phyloP scores from a whole-genome alignment of 2,329 filamentous ascomycete species.

The Arthrinium puccinioides region DNA sequence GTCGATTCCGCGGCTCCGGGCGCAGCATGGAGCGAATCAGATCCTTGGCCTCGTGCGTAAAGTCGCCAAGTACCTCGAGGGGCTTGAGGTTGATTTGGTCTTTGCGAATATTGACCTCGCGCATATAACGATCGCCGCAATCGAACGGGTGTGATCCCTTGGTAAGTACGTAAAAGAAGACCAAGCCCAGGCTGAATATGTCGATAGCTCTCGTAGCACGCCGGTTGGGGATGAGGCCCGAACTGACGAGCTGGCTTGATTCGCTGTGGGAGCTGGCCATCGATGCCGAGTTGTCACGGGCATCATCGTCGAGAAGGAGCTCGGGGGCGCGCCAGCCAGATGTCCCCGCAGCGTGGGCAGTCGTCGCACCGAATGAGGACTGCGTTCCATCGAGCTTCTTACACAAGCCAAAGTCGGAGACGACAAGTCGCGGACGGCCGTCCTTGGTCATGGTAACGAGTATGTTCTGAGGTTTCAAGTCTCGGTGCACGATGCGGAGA shows the following conservation, averaged over 20 bases:
- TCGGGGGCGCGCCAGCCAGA: conserved; percentile 96
- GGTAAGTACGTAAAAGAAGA: conserved; percentile 99
- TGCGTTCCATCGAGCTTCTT: conserved; percentile 95
- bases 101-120: conserved; percentile 95
- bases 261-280: conserved; percentile 52
- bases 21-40: conserved; percentile 77
- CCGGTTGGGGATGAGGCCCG: conserved; percentile 55
- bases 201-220: conserved; percentile 94
- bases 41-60: conserved; percentile 79
- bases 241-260: conserved; percentile 49
- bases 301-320: conserved; percentile 74
- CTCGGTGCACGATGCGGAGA: conserved; percentile 90
- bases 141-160: conserved; percentile 90
- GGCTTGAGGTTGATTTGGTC: conserved; percentile 67
- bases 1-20: conserved; percentile 53
- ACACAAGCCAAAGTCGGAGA: conserved; percentile 95
- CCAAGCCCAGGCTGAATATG: conserved; percentile 91
- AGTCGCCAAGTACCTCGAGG: conserved; percentile 71
- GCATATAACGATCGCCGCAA: conserved; percentile 88
- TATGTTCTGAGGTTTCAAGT: conserved; percentile 97
- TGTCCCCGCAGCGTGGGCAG: conserved; percentile 86
- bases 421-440: conserved; percentile 73
- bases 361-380: conserved; percentile 90
- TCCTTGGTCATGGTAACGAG: conserved; percentile 70
- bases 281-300: conserved; percentile 36